These are phyloP conservation scores for Russula brevipes DNA, from an alignment of 768 basidiomycete species.

Conservation along the genomic window DNA sequence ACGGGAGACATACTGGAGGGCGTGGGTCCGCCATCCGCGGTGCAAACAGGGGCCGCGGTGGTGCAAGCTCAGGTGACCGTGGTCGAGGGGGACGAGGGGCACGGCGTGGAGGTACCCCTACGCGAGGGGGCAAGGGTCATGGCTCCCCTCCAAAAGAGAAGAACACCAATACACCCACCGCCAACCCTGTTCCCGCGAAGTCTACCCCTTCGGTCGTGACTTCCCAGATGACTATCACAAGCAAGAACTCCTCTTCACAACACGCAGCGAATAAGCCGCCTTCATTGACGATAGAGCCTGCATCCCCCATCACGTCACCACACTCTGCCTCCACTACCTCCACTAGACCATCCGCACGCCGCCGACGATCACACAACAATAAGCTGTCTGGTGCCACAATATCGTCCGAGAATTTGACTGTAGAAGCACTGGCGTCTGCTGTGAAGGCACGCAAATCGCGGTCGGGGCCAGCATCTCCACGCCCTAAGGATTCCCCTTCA, in stretches of 20 bases:
- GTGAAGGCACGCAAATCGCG: constrained; percentile 23
- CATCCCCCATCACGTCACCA: constrained; percentile 23
- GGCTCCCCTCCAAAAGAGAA: constrained; percentile 31
- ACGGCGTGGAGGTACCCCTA: constrained; percentile 27
- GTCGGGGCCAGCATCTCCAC: constrained; percentile 22
- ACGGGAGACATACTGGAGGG: constrained; percentile 46
- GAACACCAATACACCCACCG: background rate
- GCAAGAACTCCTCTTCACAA: constrained; percentile 12
- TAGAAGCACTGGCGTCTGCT: constrained; percentile 21
- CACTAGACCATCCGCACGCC: constrained; percentile 43
- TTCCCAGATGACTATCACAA: background rate
- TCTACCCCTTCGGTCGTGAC: background rate
- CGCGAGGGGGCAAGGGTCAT: constrained; percentile 31
- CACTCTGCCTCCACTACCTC: constrained; percentile 29
- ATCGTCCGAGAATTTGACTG: constrained; percentile 25
- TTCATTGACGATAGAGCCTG: constrained; percentile 21
- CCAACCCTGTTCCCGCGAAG: background rate
- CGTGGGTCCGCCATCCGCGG: constrained; percentile 46
- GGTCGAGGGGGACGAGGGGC: constrained; percentile 34
- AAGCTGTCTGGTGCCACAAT: constrained; percentile 27
- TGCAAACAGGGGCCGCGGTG: constrained; percentile 32
- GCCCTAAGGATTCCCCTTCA: constrained; percentile 26
- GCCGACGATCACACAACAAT: constrained; percentile 43
- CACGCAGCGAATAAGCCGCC: constrained; percentile 17
- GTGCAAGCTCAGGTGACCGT: constrained; percentile 13